phyloP scores from a whole-genome alignment of 805 yeast species.

The Kurtzmaniella fragi region DNA sequence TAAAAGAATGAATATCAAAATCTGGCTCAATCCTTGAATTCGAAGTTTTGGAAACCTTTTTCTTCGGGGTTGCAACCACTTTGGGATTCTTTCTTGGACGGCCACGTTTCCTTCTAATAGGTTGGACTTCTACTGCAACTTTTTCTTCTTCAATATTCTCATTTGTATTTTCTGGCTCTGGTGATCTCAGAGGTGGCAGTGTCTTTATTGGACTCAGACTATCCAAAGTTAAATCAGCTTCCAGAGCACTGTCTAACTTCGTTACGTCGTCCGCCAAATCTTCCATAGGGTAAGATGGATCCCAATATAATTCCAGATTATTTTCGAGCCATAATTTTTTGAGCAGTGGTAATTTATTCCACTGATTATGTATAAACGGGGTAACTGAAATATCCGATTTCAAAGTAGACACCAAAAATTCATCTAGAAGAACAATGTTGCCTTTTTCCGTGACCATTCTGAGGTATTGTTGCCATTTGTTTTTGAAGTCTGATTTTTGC shows the following conservation, averaged over 20 bases:
- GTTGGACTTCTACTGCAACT: constrained; percentile 1
- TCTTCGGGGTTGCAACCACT: not conserved
- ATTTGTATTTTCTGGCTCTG: not conserved
- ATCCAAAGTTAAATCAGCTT: constrained; percentile 1
- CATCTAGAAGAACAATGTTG: constrained; percentile 15
- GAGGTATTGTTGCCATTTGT: constrained; percentile 16
- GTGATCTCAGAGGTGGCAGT: constrained; percentile 3
- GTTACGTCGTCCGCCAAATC: not conserved
- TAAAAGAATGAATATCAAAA: constrained; percentile 23
- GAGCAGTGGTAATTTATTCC: constrained; percentile 19
- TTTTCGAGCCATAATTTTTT: constrained; percentile 10
- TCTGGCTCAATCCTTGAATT: not conserved
- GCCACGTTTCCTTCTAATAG: not conserved
- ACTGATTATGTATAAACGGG: constrained; percentile 11
- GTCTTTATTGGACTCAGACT: constrained; percentile 5
- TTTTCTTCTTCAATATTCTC: constrained; percentile 1
- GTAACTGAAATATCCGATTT: constrained; percentile 12
- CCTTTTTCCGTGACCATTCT: constrained; percentile 6
- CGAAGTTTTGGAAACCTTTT: constrained; percentile 3
- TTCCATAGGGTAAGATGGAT: constrained; percentile 1
- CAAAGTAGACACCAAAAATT: constrained; percentile 10
- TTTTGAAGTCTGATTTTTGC: constrained; percentile 10
- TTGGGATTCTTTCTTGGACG: not conserved
- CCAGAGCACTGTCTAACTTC: not conserved
- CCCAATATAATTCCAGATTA: constrained; percentile 5